Evolutionary conservation across 345 rosid genomes (phyloP).

Genomic region (Carallia pectinifolia): DNA sequence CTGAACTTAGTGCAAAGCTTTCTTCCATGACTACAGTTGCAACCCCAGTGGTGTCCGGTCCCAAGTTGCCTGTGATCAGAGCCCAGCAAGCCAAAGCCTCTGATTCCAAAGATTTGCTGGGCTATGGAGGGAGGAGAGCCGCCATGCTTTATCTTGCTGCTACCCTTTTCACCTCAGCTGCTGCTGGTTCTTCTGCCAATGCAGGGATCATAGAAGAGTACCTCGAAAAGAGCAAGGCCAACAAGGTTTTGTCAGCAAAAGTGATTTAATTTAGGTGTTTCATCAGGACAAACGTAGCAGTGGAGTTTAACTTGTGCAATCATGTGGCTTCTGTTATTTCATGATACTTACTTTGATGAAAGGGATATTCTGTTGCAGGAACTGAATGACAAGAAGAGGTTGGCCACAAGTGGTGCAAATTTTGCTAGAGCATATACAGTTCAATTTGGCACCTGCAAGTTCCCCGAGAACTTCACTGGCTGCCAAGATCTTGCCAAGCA

Average conservation of each 20-base stretch:
- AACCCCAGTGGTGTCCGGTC: slow-evolving; percentile 37
- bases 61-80: slow-evolving; percentile 62
- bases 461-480: slow-evolving; percentile 98
- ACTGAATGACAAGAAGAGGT: slow-evolving; percentile 91
- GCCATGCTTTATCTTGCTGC: slow-evolving; percentile 71
- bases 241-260: slow-evolving; percentile 54
- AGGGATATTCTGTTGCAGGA: slow-evolving; percentile 42
- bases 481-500: slow-evolving; percentile 99
- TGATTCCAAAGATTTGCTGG: slow-evolving; percentile 32
- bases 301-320: too few relatives aligned
- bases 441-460: slow-evolving; percentile 86
- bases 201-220: slow-evolving; percentile 88
- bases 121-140: slow-evolving; percentile 62
- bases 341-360: background rate
- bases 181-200: slow-evolving; percentile 62
- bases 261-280: too few relatives aligned
- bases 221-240: slow-evolving; percentile 93
- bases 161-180: slow-evolving; percentile 61
- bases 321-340: background rate
- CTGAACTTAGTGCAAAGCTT: slow-evolving; percentile 61
- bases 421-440: slow-evolving; percentile 95
- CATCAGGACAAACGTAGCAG: too few relatives aligned
- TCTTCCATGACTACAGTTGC: slow-evolving; percentile 38
- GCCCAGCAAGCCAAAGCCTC: slow-evolving; percentile 39
- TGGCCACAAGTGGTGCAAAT: slow-evolving; percentile 97